Evolutionary conservation across 345 rosid species (phyloP), one percentile per base, ranked within the genome.

Genomic region (Anacardium occidentale): DNA sequence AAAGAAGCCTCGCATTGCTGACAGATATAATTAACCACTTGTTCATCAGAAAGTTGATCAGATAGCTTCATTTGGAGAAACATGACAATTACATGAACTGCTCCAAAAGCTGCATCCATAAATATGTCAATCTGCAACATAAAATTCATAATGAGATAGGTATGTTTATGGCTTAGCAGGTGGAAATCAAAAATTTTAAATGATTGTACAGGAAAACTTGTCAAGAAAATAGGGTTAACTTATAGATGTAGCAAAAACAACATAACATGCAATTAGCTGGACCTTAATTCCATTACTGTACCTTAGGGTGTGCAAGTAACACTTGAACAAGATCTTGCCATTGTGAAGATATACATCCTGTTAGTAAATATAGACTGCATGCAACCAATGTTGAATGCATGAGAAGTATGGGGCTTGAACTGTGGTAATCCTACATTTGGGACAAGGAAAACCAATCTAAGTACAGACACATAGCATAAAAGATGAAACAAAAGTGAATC

Each of bases 1-100:
- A 96, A 75, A 79, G 97, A 89, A 75, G 89, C 97, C 85, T 96
- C 99, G 47, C 91, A 93, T 84, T 96, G 99, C 72, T 84, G 93
- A 86, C 97, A 93, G 61, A 93, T 83, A 68, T 81, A 83, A 69
- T 69, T 77, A 81, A 85, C 74, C 70, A 69, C 77, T 76, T 74
- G 87, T 65, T 87, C 85, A 69, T 76, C 89, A 74, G 78, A 54
- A 73, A 59, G 76, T 52, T 75, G 84, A 77, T 79, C 72, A 62
- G 88, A 79, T 51, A 96, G 76, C 81, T 85, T 84, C 69, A 47
- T 79, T 75, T 77, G 79, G 71, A 96, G 91, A 81, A 88, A 89
- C 80, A 83, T 81, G 71, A 89, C 77, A 62, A 76, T 85, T 62
- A 76, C 74, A 76, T 83, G 88, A 81, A 96, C 88, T 29, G 98